Conservation (phyloP, 495 filamentous ascomycete species). For the Letharia columbiana region DNA sequence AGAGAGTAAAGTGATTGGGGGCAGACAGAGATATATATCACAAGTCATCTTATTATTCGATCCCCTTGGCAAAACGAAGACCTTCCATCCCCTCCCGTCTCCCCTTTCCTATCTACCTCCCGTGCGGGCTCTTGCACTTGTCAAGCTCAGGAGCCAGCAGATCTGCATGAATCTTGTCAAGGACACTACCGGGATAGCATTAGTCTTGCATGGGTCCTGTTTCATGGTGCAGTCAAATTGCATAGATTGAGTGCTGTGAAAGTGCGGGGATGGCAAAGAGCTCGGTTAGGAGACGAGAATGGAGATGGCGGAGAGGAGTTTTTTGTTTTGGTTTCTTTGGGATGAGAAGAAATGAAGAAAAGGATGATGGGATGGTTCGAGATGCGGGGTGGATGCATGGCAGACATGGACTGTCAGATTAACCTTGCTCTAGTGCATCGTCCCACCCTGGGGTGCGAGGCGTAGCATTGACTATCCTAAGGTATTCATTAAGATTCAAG, state of each 20-base stretch:
- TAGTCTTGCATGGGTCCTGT: neutral
- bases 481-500: no score
- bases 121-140: neutral
- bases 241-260: neutral
- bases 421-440: neutral
- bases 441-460: neutral
- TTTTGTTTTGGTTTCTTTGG: no score
- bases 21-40: neutral
- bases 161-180: neutral
- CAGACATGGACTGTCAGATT: neutral
- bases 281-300: neutral
- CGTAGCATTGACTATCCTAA: no score
- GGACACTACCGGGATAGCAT: neutral
- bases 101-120: neutral
- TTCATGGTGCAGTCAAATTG: neutral
- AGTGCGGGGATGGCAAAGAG: neutral
- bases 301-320: neutral
- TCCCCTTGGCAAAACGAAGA: neutral
- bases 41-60: no score
- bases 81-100: slow-evolving; percentile 1
- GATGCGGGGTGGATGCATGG: no score
- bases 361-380: no score
- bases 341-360: no score
- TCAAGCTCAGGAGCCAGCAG: neutral
- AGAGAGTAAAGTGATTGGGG: neutral